Percentiles rank a stretch among this genome's conserved stretches.
phyloP scores from a whole-genome alignment of 768 basidiomycete species.

The Hygrophorus russula region DNA sequence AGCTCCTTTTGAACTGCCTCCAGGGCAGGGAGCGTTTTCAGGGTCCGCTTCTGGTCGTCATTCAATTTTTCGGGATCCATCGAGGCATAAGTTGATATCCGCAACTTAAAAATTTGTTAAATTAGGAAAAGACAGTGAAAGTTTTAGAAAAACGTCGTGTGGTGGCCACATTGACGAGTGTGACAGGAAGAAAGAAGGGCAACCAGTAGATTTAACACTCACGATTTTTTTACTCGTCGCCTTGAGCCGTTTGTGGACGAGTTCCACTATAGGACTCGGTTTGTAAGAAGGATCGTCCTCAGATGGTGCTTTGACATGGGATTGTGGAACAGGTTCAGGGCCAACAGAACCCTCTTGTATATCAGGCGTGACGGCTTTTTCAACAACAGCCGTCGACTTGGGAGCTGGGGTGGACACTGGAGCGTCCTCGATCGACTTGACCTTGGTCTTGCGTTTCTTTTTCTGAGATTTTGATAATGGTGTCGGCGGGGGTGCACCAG shows the following conservation, averaged over 20 bases:
- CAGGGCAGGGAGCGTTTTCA: conserved; percentile 63
- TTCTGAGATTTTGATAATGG: conserved; percentile 53
- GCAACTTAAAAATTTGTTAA: conserved; percentile 33
- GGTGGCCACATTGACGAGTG: conserved; percentile 3
- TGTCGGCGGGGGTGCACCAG: conserved; percentile 63
- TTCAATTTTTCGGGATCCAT: conserved; percentile 67
- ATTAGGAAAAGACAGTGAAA: conserved; percentile 6
- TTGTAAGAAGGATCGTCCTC: conserved; percentile 40
- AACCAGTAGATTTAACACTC: conserved; percentile 16
- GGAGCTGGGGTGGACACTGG: conserved; percentile 37
- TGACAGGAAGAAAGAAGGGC: neutral
- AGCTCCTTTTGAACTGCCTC: conserved; percentile 78
- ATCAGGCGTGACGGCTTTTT: conserved; percentile 39
- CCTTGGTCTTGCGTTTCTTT: conserved; percentile 53
- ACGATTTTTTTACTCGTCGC: conserved; percentile 79
- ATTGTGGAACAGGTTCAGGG: conserved; percentile 22
- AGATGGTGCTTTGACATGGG: conserved; percentile 26
- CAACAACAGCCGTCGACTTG: conserved; percentile 32
- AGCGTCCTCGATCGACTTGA: conserved; percentile 14
- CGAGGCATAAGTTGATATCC: conserved; percentile 61
- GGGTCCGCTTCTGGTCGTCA: conserved; percentile 71
- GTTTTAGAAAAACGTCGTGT: neutral
- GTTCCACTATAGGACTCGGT: conserved; percentile 62
- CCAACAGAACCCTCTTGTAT: conserved; percentile 16
- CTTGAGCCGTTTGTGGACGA: conserved; percentile 71